Evolutionary conservation across 306 rosid species (phyloP), one percentile per base, ranked within the genome.

Genomic region (Biancaea sappan): DNA sequence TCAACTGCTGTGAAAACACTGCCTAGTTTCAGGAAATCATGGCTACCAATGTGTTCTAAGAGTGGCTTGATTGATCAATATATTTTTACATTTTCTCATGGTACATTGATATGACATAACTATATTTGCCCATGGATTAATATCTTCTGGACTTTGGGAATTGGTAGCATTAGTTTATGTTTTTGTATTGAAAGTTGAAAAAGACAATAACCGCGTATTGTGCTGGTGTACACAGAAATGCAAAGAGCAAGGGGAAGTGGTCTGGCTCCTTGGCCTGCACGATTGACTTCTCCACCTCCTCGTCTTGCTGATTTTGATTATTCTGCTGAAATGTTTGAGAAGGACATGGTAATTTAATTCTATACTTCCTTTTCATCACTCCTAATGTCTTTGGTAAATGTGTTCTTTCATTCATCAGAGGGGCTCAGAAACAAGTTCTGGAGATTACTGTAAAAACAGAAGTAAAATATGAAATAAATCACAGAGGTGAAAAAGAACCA

Each of bases 221-320:
- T 75, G 53, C 74, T 79, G 74, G 85, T 77, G 63, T 71, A 16
- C 69, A 35, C 91, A 94, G 97, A 85, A 76, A 85, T 86, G 81
- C 91, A 94, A 50, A 85, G 56, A 65, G 87, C 74, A 66, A 88
- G 78, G 79, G 98, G 98, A 57, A 84, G 92, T 69, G 94, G 86
- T 59, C 82, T 89, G 82, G 91, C 89, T 85, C 96, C 94, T 59
- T 94, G 97, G 96, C 98, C 93, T 12, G 89, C 90, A 54, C 90
- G 98, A 73, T 86, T 94, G 82, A 88, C 86, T 35, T 44, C 85
- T 65, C 94, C 94, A 75, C 96, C 96, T 74, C 98, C 98, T 19
- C 93, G 97, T 48, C 97, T 94, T 44, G 85, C 88, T 31, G 98
- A 89, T 73, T 89, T 91, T 34, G 94, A 96, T 84, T 87, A 89